Base-by-base conservation (phyloP, 306 rosid species). In the Prunus dulcis region DNA sequence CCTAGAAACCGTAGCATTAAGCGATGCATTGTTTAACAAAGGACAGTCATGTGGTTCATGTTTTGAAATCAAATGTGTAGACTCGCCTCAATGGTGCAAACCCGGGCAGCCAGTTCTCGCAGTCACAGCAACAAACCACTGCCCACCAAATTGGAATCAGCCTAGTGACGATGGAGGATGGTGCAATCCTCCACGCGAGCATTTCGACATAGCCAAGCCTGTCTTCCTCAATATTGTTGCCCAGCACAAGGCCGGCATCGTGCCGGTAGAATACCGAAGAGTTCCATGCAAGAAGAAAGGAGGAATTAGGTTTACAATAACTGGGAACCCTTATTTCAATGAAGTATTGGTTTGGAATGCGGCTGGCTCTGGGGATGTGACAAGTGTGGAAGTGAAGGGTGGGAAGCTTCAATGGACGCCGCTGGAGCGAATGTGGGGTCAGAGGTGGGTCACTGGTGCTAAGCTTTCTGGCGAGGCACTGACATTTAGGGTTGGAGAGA, bases 111-210 rank as follows among this genome's bases (percentile, higher is more conserved):
- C 84, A 3, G 80, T 92, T 18, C 55, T 94, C 10, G 0, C 75
- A 12, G 93, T 94, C 14, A 89, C 93, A 0, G 96, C 88, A 17
- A 90, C 97, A 19, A 83, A 94, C 74, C 77, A 79, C 27, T 91
- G 97, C 65, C 97, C 96, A 5, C 90, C 96, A 8, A 83, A 85
- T 57, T 67, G 66, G 60, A 45, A 76, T 47, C 80, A 19, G 12
- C 9, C 82, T 2, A 32, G 61, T 45, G 84, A 86, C 62, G 74
- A 80, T 60, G 98, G 98, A 56, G 97, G 98, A 69, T 94, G 98
- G 98, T 94, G 98, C 88, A 90, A 86, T 67, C 89, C 94, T 0
- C 97, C 98, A 0, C 81, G 78, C 0, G 80, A 84, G 71, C 97
- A 91, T 81, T 91, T 94, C 73, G 96, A 91, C 65, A 81, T 90